Evolutionary conservation across 345 rosid genomes (phyloP), one percentile per base, ranked within the genome.

Genomic region (Gynandropsis gynandra): DNA sequence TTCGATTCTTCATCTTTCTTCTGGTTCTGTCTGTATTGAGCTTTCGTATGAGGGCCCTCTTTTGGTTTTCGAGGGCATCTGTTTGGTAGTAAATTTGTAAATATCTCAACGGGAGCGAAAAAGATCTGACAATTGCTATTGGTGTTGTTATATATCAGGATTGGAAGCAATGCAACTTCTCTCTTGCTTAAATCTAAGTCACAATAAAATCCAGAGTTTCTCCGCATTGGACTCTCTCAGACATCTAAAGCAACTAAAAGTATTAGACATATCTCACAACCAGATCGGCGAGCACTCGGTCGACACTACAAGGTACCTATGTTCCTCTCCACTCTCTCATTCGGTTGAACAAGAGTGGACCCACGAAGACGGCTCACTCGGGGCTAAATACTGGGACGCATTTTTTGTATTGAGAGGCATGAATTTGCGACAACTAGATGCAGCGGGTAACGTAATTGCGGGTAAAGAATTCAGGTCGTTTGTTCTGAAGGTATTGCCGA

Each of bases 101-200:
- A n/a, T n/a, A n/a, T n/a, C n/a, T n/a, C n/a, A n/a, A n/a, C n/a
- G n/a, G n/a, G n/a, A n/a, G n/a, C n/a, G n/a, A n/a, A n/a, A n/a
- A n/a, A n/a, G n/a, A n/a, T n/a, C n/a, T n/a, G n/a, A n/a, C n/a
- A n/a, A n/a, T n/a, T n/a, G n/a, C n/a, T 59, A 44, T 37, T 58
- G 19, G 29, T 29, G 14, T 16, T 29, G 9, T 1, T 21, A 46
- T 49, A 11, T 56, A 42, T 45, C 75, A 80, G 96, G 89, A 39
- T 53, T 85, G 75, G 89, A 75, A 69, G 86, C 81, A 37, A 34
- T 92, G 93, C 98, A 85, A 56, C 81, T 85, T 50, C 89, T 92
- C 42, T 47, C 77, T 42, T 58, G 68, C 75, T 64, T 87, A 70
- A 82, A 68, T 66, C 70, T 92, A 76, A 80, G 89, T 46, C 71